These are phyloP conservation scores for Narthecium ossifragum DNA, from an alignment of 106 monocot genomes.

Conservation along the genomic window DNA sequence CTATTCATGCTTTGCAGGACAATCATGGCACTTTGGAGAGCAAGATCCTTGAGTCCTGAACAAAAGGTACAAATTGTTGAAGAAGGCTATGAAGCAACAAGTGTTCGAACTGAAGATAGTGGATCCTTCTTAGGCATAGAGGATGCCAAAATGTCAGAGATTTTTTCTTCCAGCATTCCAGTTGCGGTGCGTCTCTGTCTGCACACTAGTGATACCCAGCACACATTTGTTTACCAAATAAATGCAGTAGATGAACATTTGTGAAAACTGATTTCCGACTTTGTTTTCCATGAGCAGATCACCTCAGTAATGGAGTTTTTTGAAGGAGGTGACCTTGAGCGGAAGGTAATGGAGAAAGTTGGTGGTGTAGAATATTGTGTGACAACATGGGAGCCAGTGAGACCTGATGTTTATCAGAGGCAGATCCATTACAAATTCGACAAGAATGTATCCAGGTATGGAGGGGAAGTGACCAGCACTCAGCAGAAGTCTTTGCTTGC, in stretches of 20 bases:
- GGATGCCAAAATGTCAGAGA: conserved; percentile 29
- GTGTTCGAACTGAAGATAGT: conserved; percentile 23
- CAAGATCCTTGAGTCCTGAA: conserved; percentile 28
- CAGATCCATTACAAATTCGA: conserved; percentile 29
- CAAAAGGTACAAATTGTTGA: conserved; percentile 32
- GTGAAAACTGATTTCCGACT: neutral
- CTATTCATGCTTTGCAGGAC: conserved; percentile 24
- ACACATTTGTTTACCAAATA: neutral
- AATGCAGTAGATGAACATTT: no score
- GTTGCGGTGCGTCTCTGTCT: conserved; percentile 19
- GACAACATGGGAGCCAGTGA: conserved; percentile 26
- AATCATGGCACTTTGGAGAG: conserved; percentile 42
- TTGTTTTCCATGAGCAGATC: conserved; percentile 10
- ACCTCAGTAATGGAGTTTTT: conserved; percentile 34
- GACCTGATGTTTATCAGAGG: conserved; percentile 22
- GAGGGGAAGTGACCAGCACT: conserved; percentile 16
- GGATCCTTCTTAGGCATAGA: conserved; percentile 27
- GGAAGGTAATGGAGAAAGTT: conserved; percentile 31
- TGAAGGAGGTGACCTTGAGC: conserved; percentile 34
- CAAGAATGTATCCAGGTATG: conserved; percentile 17
- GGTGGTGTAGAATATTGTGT: conserved; percentile 28
- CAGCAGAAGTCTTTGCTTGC: conserved; percentile 3
- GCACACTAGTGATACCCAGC: neutral
- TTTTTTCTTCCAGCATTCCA: conserved; percentile 22
- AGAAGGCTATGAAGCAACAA: conserved; percentile 33